Base-by-base conservation (phyloP, 75 land plant species). In the Gnetum montanum region DNA sequence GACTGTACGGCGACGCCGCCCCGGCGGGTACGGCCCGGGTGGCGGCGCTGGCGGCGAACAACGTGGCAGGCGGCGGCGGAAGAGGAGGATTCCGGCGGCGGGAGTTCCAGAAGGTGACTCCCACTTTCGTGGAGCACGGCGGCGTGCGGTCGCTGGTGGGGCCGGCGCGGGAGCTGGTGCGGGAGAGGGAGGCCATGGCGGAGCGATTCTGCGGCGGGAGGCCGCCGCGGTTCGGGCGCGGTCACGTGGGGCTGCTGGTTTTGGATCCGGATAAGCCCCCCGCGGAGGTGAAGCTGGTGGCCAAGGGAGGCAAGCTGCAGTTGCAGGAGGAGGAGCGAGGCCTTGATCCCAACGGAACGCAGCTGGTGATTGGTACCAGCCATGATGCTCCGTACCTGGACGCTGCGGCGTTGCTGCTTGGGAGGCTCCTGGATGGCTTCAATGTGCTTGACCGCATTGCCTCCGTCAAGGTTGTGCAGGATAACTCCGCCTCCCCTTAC, bases 121-220 rank as follows among this genome's bases (percentile, higher is more conserved):
- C 16, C 25, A 59, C 48, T 33, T 72, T 66, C 41, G 48, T 67
- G 8, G 70, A 72, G 49, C 66, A 72, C 51, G 72, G 55, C 36
- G 75, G 75, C 12, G 33, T 72, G 15, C 53, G 71, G 13, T n/a
- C n/a, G n/a, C n/a, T n/a, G n/a, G n/a, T n/a, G n/a, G 75, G 75
- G 10, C 63, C 60, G 18, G 23, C 24, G 0, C 52, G 40, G 43
- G 71, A 66, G 31, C 37, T 72, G 41, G 27, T 67, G 12, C 51
- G 22, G 6, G 75, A 72, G 44, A 61, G 60, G 57, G 44, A 23
- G 31, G 29, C 8, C 3, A 35, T 67, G 50, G 61, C 54, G 37
- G 36, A 18, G 27, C 36, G 40, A 40, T n/a, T n/a, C n/a, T n/a
- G n/a, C n/a, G 25, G 23, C 6, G 28, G 8, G 11, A n/a, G n/a